These are phyloP conservation scores for Wickerhamiella kurtzmanii DNA, from an alignment of 805 yeast genomes.

Conservation along the genomic window DNA sequence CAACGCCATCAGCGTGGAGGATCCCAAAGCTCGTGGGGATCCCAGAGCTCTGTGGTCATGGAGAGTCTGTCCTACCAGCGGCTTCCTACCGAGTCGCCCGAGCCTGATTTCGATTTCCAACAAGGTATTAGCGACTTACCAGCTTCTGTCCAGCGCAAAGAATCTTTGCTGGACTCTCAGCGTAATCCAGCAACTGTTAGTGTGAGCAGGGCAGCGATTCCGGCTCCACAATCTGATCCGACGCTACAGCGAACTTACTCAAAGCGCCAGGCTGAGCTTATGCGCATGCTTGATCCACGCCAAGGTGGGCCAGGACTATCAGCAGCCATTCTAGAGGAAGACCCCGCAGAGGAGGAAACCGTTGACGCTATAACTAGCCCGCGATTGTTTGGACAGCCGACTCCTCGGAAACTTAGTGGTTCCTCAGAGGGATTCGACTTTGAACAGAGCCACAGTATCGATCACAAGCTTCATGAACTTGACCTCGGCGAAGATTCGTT, in stretches of 20 bases:
- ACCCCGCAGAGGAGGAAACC: constrained; percentile 2
- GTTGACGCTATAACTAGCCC: neutral
- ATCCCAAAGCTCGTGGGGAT: constrained; percentile 1
- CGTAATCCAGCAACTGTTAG: constrained; percentile 20
- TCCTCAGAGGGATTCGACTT: neutral
- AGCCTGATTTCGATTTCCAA: neutral
- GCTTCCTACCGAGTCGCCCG: neutral
- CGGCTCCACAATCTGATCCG: constrained; percentile 7
- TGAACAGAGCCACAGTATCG: neutral
- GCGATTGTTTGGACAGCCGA: neutral
- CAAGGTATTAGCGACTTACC: neutral
- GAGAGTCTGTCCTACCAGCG: constrained; percentile 1
- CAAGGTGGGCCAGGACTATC: constrained; percentile 3
- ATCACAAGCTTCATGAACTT: constrained; percentile 3
- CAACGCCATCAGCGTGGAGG: neutral
- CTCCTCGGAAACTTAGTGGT: neutral
- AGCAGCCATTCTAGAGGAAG: constrained; percentile 5
- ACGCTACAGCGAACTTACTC: constrained; percentile 19
- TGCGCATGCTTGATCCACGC: constrained; percentile 16
- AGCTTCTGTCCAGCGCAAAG: constrained; percentile 20
- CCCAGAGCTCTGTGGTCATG: neutral
- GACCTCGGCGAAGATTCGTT: neutral
- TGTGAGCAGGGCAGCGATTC: constrained; percentile 5
- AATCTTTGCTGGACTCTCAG: constrained; percentile 24
- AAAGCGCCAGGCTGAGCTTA: constrained; percentile 13